Base-by-base conservation (phyloP, 768 basidiomycete species). In the Russula emetica region DNA sequence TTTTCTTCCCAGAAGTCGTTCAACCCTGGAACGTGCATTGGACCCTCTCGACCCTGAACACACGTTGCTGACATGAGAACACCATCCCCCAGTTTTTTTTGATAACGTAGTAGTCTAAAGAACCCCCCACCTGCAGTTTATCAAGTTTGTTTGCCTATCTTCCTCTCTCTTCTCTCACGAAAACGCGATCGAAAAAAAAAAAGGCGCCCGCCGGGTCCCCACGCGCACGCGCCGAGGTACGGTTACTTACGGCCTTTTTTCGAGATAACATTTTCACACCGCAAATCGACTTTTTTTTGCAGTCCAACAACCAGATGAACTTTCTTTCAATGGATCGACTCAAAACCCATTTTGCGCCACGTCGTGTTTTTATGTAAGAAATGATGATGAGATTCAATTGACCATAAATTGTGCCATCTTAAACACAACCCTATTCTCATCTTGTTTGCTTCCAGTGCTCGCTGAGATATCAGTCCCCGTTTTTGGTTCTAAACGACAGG, bases 381-480 rank as follows among this genome's bases (percentile, higher is more conserved):
- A 38, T 16, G 20, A n/a, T 58, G 50, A 59, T 36, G 24, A 28
- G 52, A 54, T 34, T 51, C 36, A n/a, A 54, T 34, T 51, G 45
- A n/a, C 52, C 58, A 20, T 59, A 40, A 40, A 59, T 59, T 5
- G 52, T 54, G 32, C 5, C 34, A 30, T 11, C 47, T 34, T 20
- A 20, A 63, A 51, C 52, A 51, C 44, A 63, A 38, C 56, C 62
- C 54, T 40, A 14, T 32, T 47, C 9, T 47, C 24, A 40, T 24
- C 5, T 22, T 42, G 24, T n/a, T n/a, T 3, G 14, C 6, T 55
- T 32, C 38, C 40, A 42, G 50, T 30, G 50, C 62, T 45, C 30
- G 62, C 55, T 44, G 50, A 22, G 50, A 52, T 56, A 16, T 40
- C n/a, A 40, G 11, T 16, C 55, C 55, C 55, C 55, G 24, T 28